phyloP scores from a whole-genome alignment of 768 basidiomycete species.

The Tulasnella sp. region DNA sequence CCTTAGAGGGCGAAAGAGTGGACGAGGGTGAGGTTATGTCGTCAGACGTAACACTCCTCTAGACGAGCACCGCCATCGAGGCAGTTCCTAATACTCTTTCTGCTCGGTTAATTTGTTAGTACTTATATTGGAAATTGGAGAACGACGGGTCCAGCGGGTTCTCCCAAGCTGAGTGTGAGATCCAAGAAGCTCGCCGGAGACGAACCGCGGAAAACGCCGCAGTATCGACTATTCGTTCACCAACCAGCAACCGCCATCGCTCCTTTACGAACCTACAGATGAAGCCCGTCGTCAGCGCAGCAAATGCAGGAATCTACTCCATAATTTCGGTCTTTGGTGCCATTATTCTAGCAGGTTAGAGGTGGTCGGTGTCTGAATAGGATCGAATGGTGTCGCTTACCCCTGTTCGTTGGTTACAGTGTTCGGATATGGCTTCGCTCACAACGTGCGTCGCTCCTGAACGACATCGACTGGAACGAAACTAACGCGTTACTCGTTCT shows the following conservation, averaged over 20 bases:
- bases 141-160: too few species aligned
- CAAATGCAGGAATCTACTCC: slow-evolving; percentile 20
- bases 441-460: slow-evolving; percentile 8
- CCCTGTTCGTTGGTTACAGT: background rate
- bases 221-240: background rate
- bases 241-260: background rate
- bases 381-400: background rate
- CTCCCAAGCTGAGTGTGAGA: too few species aligned
- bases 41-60: too few species aligned
- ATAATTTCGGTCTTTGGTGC: slow-evolving; percentile 27
- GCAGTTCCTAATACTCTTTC: too few species aligned
- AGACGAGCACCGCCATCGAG: too few species aligned
- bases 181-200: background rate
- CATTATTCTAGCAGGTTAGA: slow-evolving; percentile 25
- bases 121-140: background rate
- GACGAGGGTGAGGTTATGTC: too few species aligned
- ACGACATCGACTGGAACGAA: background rate
- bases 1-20: too few species aligned
- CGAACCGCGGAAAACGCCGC: background rate
- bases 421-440: slow-evolving; percentile 12
- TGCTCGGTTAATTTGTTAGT: background rate
- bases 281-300: slow-evolving; percentile 13
- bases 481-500: background rate
- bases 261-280: background rate
- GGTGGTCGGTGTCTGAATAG: background rate